Evolutionary conservation across 441 rosid species (phyloP), one percentile per base, ranked within the genome.

Genomic region (Sinapis alba): DNA sequence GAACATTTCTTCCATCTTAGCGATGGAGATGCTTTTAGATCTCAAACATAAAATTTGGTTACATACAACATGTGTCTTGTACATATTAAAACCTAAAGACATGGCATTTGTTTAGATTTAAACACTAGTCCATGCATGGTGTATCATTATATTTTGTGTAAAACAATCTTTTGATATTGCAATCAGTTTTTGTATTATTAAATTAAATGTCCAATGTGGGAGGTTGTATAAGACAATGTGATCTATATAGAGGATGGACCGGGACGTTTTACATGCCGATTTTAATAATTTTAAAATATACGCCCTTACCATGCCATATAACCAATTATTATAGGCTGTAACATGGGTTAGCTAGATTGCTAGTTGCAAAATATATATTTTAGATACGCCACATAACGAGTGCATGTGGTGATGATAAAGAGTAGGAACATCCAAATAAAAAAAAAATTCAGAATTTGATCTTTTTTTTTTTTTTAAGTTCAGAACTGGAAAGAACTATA

Each of bases 101-200:
- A 76, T 41, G 75, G 43, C 79, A 76, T 76, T 75, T 62, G 71
- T 41, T 69, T 28, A 76, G 71, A 76, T 76, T 76, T 56, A 63
- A 69, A 76, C 30, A 30, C 28, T 4, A 76, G 50, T 28, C 60
- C 28, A 63, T 63, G 71, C 53, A 69, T 69, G 47, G 15, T 4
- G 47, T 16, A 12, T 41, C 75, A 28, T 54, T 28, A 69, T 63
- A 69, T 75, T 38, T 69, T 41, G 43, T 69, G 53, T 63, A 61
- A 50, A 10, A 38, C 6, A 53, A 69, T n/a, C n/a, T n/a, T n/a
- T n/a, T 62, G 43, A 11, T n/a, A n/a, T 50, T 38, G 45, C 24
- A 10, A 50, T 50, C 72, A 58, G 62, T 47, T 45, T 59, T 16
- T 8, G 45, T 47, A 50, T 51, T 18, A 15, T 30, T 45, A 13